These are phyloP conservation scores for Athelia psychrophila DNA, from an alignment of 1,284 basidiomycete genomes.

Conservation along the genomic window DNA sequence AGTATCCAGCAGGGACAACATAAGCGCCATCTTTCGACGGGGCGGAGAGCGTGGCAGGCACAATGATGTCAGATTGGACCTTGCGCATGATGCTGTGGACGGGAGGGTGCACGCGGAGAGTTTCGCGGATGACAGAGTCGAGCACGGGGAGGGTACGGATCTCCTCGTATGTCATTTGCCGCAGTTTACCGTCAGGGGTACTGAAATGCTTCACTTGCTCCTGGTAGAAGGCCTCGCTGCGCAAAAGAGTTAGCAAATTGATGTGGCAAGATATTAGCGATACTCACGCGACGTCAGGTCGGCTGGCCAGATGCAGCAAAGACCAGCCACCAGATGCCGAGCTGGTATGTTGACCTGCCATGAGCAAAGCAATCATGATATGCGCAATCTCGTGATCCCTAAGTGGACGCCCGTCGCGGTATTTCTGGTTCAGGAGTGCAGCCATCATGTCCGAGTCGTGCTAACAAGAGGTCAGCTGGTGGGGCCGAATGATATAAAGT, in stretches of 20 bases:
- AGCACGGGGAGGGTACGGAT: constrained; percentile 82
- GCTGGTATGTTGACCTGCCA: constrained; percentile 98
- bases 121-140: constrained; percentile 91
- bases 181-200: constrained; percentile 78
- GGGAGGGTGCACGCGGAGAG: constrained; percentile 88
- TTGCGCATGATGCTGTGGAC: constrained; percentile 93
- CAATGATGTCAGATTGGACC: constrained; percentile 80
- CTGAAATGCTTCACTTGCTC: constrained; percentile 89
- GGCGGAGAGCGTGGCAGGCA: constrained; percentile 80
- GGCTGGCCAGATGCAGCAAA: constrained; percentile 86
- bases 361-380: constrained; percentile 93
- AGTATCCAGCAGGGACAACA: constrained; percentile 91
- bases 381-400: constrained; percentile 94
- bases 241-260: constrained; percentile 1
- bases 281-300: constrained; percentile 72
- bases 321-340: constrained; percentile 92
- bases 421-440: constrained; percentile 82
- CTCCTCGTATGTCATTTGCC: constrained; percentile 85
- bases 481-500: background rate
- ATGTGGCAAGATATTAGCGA: constrained; percentile 14
- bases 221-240: constrained; percentile 75
- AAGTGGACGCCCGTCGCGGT: constrained; percentile 81
- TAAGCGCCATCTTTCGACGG: constrained; percentile 74
- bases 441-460: constrained; percentile 92
- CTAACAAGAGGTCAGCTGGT: constrained; percentile 24